A percentile compares a stretch with the other conserved stretches of the same genome.
phyloP scores from a whole-genome alignment of 257 asterid genomes.

The Nicotiana knightiana region DNA sequence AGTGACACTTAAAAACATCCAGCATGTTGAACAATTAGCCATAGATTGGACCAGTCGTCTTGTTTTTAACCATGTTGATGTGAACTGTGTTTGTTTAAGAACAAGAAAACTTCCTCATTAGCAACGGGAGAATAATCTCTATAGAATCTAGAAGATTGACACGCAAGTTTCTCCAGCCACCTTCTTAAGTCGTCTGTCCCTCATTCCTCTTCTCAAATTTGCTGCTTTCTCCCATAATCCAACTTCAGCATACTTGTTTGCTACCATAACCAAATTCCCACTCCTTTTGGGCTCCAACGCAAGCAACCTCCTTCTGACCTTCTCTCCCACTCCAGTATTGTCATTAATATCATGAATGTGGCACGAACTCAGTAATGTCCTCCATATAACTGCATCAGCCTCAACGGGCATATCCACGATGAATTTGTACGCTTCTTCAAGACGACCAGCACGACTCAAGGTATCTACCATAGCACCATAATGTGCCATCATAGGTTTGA shows the following conservation, averaged over 20 bases:
- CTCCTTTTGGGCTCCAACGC: conserved; percentile 64
- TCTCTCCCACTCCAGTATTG: conserved; percentile 38
- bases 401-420: conserved; percentile 44
- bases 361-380: conserved; percentile 76
- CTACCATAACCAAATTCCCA: conserved; percentile 69
- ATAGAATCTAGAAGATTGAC: conserved; percentile 32
- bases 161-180: conserved; percentile 62
- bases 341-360: conserved; percentile 52
- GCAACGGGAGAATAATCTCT: conserved; percentile 31
- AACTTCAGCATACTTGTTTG: conserved; percentile 55
- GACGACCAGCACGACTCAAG: conserved; percentile 63
- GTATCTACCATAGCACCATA: conserved; percentile 74
- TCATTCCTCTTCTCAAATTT: conserved; percentile 42
- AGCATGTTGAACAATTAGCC: not conserved
- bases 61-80: conserved; percentile 25
- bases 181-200: conserved; percentile 48
- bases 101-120: conserved; percentile 27
- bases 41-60: not conserved
- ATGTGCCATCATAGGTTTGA: conserved; percentile 60
- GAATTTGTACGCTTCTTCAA: conserved; percentile 52
- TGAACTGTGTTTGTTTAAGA: conserved; percentile 37
- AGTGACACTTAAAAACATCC: not conserved
- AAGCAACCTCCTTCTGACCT: conserved; percentile 44
- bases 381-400: conserved; percentile 68
- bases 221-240: conserved; percentile 72